Conservation (phyloP, 805 yeast genomes). For the Candida nanaspora region DNA sequence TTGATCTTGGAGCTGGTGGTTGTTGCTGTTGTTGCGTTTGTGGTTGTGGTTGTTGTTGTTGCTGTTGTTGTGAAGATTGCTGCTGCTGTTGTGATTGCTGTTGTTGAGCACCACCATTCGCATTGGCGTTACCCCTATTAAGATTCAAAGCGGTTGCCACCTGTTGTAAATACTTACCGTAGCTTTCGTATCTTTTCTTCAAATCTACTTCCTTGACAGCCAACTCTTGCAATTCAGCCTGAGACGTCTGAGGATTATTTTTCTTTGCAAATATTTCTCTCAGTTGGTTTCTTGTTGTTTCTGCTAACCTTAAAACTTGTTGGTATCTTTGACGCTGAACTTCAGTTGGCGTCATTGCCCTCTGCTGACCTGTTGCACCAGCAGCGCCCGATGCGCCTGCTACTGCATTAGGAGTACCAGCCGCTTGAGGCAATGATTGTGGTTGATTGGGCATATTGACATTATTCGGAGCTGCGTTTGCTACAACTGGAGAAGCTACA, state of each 20-base stretch:
- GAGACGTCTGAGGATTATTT: slow-evolving; percentile 33
- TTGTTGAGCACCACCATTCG: not conserved
- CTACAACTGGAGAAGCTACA: too few species aligned
- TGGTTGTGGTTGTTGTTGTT: slow-evolving; percentile 11
- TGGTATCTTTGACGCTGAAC: slow-evolving; percentile 29
- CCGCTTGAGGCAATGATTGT: not conserved
- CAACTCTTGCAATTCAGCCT: slow-evolving; percentile 37
- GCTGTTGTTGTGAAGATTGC: slow-evolving; percentile 1
- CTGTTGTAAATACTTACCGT: slow-evolving; percentile 31
- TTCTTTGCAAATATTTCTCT: slow-evolving; percentile 44
- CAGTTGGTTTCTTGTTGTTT: slow-evolving; percentile 42
- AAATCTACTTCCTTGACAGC: slow-evolving; percentile 42
- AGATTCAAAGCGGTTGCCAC: slow-evolving; percentile 27
- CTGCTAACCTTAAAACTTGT: slow-evolving; percentile 38
- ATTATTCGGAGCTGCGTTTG: too few species aligned
- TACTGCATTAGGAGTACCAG: not conserved
- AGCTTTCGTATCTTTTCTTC: slow-evolving; percentile 39
- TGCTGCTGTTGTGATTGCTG: slow-evolving; percentile 8
- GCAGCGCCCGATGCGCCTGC: slow-evolving; percentile 8
- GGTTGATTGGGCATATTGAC: not conserved
- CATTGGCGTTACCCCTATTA: not conserved
- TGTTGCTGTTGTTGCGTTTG: slow-evolving; percentile 3
- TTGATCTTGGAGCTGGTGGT: not conserved
- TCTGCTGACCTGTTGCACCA: slow-evolving; percentile 18
- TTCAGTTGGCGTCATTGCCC: slow-evolving; percentile 20